Evolutionary conservation across 352 stramenopile species (phyloP).

Genomic region (Hyaloperonospora arabidopsidis): DNA sequence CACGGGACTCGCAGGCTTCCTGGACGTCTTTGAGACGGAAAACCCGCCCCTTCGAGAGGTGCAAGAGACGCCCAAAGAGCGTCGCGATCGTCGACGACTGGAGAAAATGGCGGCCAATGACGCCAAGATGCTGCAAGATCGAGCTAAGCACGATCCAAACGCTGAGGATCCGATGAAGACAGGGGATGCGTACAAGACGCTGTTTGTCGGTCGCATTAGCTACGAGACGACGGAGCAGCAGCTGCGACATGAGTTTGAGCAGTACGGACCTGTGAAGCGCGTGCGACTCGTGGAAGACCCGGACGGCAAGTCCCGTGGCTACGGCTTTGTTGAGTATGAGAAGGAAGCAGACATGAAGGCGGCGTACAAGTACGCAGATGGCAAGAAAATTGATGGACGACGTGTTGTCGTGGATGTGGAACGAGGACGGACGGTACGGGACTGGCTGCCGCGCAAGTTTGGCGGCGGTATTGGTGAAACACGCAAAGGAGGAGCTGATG

Average conservation of each 20-base stretch:
- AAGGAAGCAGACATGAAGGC: conserved; percentile 94
- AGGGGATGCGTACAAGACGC: conserved; percentile 94
- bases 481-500: conserved; percentile 60
- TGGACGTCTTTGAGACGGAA: conserved; percentile 50
- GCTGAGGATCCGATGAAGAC: conserved; percentile 59
- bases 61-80: conserved; percentile 72
- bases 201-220: conserved; percentile 95
- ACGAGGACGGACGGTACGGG: conserved; percentile 92
- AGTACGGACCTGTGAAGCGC: conserved; percentile 88
- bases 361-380: conserved; percentile 92
- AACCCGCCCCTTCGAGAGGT: conserved; percentile 47
- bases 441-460: conserved; percentile 93
- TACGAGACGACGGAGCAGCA: conserved; percentile 98
- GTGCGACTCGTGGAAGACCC: conserved; percentile 84
- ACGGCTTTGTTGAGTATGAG: conserved; percentile 98
- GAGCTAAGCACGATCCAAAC: conserved; percentile 67
- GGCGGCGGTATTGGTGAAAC: conserved; percentile 91
- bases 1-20: conserved; percentile 40
- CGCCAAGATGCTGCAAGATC: conserved; percentile 53
- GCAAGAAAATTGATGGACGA: conserved; percentile 94
- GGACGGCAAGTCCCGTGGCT: conserved; percentile 89
- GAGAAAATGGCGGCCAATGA: conserved; percentile 60
- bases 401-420: conserved; percentile 97
- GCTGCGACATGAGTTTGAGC: conserved; percentile 93
- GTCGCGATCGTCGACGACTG: conserved; percentile 44